phyloP scores from a whole-genome alignment of 306 rosid genomes.

The Malus fusca region DNA sequence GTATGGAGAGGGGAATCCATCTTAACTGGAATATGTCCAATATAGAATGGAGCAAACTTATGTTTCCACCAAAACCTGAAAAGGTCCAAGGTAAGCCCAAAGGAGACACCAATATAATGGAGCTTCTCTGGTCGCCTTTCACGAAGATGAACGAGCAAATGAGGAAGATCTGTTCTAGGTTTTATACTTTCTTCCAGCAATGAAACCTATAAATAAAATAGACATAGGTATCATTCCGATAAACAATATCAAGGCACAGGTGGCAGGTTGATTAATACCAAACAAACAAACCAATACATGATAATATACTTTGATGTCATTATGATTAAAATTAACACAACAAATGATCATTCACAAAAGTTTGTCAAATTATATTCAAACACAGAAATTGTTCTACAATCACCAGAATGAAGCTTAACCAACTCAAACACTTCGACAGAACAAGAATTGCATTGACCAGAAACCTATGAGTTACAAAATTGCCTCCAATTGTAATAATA shows the following conservation, averaged over 20 bases:
- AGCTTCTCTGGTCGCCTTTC: constrained; percentile 90
- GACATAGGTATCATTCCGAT: neutral
- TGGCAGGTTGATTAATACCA: neutral
- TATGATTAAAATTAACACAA: neutral
- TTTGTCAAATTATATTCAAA: neutral
- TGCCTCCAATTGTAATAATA: neutral
- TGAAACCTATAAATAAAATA: constrained; percentile 57
- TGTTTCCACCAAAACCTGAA: constrained; percentile 91
- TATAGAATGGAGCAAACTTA: constrained; percentile 84
- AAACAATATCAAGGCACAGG: neutral
- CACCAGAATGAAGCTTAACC: neutral
- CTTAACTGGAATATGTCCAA: constrained; percentile 96
- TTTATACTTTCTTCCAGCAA: constrained; percentile 72
- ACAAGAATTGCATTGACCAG: neutral
- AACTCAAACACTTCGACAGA: neutral
- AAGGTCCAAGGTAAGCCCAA: constrained; percentile 87
- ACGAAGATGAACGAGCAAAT: constrained; percentile 75
- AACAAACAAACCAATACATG: neutral
- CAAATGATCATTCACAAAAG: neutral
- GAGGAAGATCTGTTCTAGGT: constrained; percentile 87
- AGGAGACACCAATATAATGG: constrained; percentile 90
- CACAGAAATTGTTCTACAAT: neutral
- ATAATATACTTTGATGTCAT: neutral
- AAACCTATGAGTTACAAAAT: neutral
- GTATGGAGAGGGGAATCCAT: constrained; percentile 7